phyloP scores from a whole-genome alignment of 805 yeast species.

The Pichia californica region DNA sequence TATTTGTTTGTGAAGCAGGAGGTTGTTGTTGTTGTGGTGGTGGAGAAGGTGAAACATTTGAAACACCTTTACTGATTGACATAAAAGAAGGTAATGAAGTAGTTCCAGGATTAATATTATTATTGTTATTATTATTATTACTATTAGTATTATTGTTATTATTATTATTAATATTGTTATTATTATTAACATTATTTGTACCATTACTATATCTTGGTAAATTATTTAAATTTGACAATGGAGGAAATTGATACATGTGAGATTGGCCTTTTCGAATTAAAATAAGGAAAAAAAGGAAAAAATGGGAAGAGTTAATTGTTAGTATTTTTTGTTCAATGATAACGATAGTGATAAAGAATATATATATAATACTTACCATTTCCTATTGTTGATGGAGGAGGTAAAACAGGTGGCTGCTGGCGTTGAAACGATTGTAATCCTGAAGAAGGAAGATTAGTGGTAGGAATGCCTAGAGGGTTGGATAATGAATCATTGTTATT shows the following conservation, averaged over 20 bases:
- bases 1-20: neutral
- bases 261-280: constrained; percentile 30
- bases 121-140: no score
- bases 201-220: constrained; percentile 34
- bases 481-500: neutral
- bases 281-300: neutral
- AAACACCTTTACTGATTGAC: neutral
- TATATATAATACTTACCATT: constrained; percentile 8
- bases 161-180: no score
- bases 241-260: constrained; percentile 42
- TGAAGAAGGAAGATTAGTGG: no score
- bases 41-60: neutral
- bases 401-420: constrained; percentile 11
- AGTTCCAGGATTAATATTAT: neutral
- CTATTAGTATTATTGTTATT: neutral
- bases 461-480: no score
- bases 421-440: constrained; percentile 3
- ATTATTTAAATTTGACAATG: constrained; percentile 44
- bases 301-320: neutral
- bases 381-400: constrained; percentile 13
- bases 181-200: constrained; percentile 9
- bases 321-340: neutral
- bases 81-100: neutral
- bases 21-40: no score
- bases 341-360: neutral